Base-by-base conservation (phyloP, 306 rosid species). In the Prunus persica region DNA sequence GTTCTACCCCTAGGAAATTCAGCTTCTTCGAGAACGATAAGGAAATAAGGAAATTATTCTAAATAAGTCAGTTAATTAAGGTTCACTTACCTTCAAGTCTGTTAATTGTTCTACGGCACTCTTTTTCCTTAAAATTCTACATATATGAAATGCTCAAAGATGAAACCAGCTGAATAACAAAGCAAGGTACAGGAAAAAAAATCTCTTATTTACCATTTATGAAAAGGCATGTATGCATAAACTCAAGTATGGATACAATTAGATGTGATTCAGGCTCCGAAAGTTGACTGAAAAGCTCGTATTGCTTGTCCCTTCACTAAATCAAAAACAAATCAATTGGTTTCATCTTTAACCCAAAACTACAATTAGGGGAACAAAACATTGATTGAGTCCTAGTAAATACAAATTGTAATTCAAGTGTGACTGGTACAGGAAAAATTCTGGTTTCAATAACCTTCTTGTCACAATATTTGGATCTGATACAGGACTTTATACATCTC, bases 1-100 rank as follows among this genome's bases (percentile, higher is more conserved):
- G 10, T 32, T 80, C 89, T 81, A 67, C 67, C 57, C 63, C 54
- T 78, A 0, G 96, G 90, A 60, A 20, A 69, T 6, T 60, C 68
- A 3, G 5, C 20, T 2, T 56, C 56, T 1, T 15, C n/a, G 18
- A 32, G 38, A 32, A 32, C 34, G 34, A 32, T 32, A 32, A 32
- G 38, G 38, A 32, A 32, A 32, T 32, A 32, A 6, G 9, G 43
- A 38, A 38, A 38, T 38, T 38, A 38, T 38, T 34, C 43, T 1
- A 1, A 6, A 34, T 34, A 34, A 34, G 43, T 34, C 41, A 32
- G 38, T 32, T 32, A 32, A 32, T 32, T 32, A 32, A 6, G 8
- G 43, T 34, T 38, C 9, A 9, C 43, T 6, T 38, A 38, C 43
- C 43, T 38, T 38, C 43, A 1, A 38, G 43, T 38, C 43, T 6